Percentiles rank a stretch among this genome's conserved stretches.
Evolutionary conservation across 805 yeast species (phyloP).

Genomic region (Saccharomycopsis olivae): DNA sequence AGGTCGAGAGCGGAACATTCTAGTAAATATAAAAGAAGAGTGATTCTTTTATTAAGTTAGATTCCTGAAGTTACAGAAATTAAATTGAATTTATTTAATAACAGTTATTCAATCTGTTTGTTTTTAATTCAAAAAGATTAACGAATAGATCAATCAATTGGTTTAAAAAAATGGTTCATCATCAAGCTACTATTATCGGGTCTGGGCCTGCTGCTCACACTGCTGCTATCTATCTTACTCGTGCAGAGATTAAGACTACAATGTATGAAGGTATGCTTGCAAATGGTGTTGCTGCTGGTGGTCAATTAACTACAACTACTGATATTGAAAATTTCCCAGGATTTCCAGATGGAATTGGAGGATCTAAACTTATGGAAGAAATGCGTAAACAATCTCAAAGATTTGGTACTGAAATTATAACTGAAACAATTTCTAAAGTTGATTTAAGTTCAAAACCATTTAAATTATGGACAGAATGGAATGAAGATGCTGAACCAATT

Average conservation of each 20-base stretch:
- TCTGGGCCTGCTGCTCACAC: slow-evolving; percentile 99
- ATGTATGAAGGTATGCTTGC: slow-evolving; percentile 93
- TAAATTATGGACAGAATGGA: slow-evolving; percentile 94
- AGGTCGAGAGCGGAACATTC: too few relatives aligned
- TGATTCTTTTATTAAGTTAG: too few relatives aligned
- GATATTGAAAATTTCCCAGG: slow-evolving; percentile 99
- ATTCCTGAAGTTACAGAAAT: too few relatives aligned
- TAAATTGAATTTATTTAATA: too few relatives aligned
- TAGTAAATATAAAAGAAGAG: too few relatives aligned
- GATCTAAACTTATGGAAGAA: slow-evolving; percentile 81
- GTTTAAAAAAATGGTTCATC: slow-evolving; percentile 58
- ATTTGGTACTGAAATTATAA: slow-evolving; percentile 89
- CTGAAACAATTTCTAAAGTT: slow-evolving; percentile 90
- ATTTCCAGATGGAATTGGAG: slow-evolving; percentile 87
- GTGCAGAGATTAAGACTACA: slow-evolving; percentile 93
- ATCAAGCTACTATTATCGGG: slow-evolving; percentile 81
- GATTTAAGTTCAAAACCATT: slow-evolving; percentile 85
- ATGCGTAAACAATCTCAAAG: slow-evolving; percentile 83
- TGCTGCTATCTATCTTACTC: slow-evolving; percentile 92
- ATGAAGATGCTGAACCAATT: slow-evolving; percentile 77
- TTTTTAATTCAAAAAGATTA: too few relatives aligned
- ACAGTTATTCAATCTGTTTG: too few relatives aligned
- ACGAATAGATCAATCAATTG: too few relatives aligned
- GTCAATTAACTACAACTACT: slow-evolving; percentile 97
- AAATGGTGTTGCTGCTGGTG: slow-evolving; percentile 98